Conservation (phyloP, 2,329 filamentous ascomycete genomes). For the Diaporthe velutina region DNA sequence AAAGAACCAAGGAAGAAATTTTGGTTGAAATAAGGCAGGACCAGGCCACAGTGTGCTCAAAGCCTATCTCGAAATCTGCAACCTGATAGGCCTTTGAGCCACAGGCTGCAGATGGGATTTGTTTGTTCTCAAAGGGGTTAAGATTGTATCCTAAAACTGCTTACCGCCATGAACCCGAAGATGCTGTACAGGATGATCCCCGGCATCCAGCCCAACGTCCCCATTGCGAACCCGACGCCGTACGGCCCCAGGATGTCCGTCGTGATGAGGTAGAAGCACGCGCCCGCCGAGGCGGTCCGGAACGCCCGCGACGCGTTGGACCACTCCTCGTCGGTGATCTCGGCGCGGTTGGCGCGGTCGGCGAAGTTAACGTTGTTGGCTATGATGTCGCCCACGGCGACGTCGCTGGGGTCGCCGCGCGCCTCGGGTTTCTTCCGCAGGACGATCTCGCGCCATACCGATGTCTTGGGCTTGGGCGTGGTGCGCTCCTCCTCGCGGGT, state of each 20-base stretch:
- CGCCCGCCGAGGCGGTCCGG: constrained; percentile 59
- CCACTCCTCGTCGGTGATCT: constrained; percentile 61
- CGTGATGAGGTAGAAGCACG: constrained; percentile 62
- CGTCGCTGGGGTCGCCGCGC: not conserved
- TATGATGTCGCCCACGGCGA: constrained; percentile 35
- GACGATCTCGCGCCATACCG: constrained; percentile 41
- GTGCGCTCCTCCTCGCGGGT: constrained; percentile 50
- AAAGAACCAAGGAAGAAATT: no score
- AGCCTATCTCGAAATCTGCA: no score
- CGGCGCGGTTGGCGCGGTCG: constrained; percentile 24
- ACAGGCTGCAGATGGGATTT: no score
- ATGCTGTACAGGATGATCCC: constrained; percentile 34
- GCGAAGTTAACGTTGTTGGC: constrained; percentile 22
- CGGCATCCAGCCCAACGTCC: constrained; percentile 54
- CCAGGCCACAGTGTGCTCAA: no score
- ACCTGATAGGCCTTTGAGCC: no score
- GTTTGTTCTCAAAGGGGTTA: no score
- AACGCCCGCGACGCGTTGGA: constrained; percentile 58
- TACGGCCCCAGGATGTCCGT: constrained; percentile 62
- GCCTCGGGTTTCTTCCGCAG: constrained; percentile 42
- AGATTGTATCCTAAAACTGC: no score
- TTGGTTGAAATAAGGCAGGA: no score
- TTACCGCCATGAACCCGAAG: constrained; percentile 33
- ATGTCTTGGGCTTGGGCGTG: constrained; percentile 43
- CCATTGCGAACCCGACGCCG: constrained; percentile 51